Conservation (phyloP, 352 stramenopile genomes). For the Phytophthora meadii region DNA sequence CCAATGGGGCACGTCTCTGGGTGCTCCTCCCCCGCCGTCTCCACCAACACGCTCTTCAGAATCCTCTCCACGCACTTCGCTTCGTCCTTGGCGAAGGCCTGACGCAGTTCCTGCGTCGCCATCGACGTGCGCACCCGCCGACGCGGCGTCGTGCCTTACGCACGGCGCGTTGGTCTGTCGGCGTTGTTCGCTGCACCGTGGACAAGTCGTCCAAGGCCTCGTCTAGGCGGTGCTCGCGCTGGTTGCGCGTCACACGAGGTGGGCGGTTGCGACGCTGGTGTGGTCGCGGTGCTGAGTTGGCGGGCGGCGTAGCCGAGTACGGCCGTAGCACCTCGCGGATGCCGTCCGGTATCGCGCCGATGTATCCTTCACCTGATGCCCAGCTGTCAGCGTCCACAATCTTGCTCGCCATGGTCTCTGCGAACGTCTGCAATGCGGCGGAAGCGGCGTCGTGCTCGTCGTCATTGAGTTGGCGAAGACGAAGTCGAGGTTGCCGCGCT, state of each 20-base stretch:
- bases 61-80: slow-evolving; percentile 5
- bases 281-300: neutral
- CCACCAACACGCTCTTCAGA: neutral
- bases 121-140: neutral
- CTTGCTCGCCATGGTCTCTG: too few relatives aligned
- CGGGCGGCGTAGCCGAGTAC: neutral
- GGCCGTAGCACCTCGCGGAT: slow-evolving; percentile 5
- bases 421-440: too few relatives aligned
- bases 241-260: slow-evolving; percentile 9
- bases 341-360: slow-evolving; percentile 5
- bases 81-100: slow-evolving; percentile 2
- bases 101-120: neutral
- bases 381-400: slow-evolving; percentile 18
- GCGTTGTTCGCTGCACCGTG: neutral
- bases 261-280: neutral
- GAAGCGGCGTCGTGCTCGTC: neutral
- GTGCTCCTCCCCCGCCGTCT: neutral
- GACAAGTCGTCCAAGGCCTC: slow-evolving; percentile 14
- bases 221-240: slow-evolving; percentile 9
- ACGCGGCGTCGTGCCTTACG: slow-evolving; percentile 1
- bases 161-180: neutral
- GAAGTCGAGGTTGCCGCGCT: slow-evolving; percentile 4
- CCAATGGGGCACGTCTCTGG: neutral
- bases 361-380: slow-evolving; percentile 18
- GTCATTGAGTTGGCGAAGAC: neutral